A percentile compares a stretch with the other conserved stretches of the same genome.
phyloP scores from a whole-genome alignment of 768 basidiomycete species.

The Floccularia luteovirens region DNA sequence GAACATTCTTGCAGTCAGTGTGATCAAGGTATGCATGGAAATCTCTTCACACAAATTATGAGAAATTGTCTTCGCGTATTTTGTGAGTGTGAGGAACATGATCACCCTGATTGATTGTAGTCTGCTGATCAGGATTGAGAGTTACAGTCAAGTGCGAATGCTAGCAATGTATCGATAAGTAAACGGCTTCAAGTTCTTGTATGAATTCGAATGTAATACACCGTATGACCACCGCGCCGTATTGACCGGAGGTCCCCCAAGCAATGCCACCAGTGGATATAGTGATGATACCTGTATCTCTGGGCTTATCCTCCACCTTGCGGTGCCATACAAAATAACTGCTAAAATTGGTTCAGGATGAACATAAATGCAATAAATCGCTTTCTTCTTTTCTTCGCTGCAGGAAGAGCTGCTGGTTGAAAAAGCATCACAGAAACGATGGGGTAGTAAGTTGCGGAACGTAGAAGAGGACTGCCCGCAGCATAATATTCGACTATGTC shows the following conservation, averaged over 20 bases:
- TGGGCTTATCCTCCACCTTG: constrained; percentile 79
- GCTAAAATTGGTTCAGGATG: constrained; percentile 46
- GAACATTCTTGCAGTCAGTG: constrained; percentile 62
- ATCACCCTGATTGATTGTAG: constrained; percentile 60
- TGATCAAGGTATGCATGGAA: constrained; percentile 79
- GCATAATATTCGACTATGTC: constrained; percentile 43
- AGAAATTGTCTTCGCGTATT: constrained; percentile 7
- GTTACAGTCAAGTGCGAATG: constrained; percentile 39
- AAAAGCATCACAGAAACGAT: constrained; percentile 44
- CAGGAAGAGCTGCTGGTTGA: constrained; percentile 29
- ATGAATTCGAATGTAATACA: constrained; percentile 62
- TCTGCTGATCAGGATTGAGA: constrained; percentile 53
- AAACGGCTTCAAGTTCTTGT: constrained; percentile 25
- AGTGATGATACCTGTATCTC: constrained; percentile 56
- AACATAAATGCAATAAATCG: constrained; percentile 37
- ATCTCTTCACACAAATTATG: constrained; percentile 35
- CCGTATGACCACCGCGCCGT: constrained; percentile 63
- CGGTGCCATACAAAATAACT: constrained; percentile 65
- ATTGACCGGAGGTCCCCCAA: constrained; percentile 61
- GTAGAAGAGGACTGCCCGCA: constrained; percentile 64
- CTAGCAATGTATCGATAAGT: constrained; percentile 33
- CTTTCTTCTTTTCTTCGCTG: constrained; percentile 49
- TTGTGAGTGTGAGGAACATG: no score
- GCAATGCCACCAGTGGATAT: constrained; percentile 31
- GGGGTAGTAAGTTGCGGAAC: constrained; percentile 46